phyloP scores from a whole-genome alignment of 2,329 filamentous ascomycete genomes.

The Dothiorella sarmentorum region DNA sequence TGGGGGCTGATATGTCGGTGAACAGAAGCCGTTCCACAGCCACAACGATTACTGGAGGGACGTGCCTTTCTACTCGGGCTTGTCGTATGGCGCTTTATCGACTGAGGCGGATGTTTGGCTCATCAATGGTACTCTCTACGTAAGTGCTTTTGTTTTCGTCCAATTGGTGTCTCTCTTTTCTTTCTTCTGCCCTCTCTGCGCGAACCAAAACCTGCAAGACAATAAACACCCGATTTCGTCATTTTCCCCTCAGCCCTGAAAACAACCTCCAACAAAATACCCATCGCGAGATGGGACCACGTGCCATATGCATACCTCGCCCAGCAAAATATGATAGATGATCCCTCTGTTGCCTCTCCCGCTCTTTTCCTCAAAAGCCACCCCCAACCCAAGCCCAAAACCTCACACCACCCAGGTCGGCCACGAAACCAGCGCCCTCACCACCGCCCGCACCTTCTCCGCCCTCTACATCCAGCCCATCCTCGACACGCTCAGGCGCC shows the following conservation, averaged over 20 bases:
- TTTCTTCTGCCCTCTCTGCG: neutral
- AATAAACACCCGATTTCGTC: too few relatives aligned
- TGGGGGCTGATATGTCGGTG: neutral
- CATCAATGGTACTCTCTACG: constrained; percentile 53
- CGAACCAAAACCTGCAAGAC: neutral
- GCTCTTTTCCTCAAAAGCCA: neutral
- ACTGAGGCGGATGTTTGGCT: constrained; percentile 62
- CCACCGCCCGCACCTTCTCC: constrained; percentile 51
- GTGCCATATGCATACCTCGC: too few relatives aligned
- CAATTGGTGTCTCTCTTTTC: neutral
- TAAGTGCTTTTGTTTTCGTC: too few relatives aligned
- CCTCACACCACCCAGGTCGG: constrained; percentile 44
- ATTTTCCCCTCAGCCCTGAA: too few relatives aligned
- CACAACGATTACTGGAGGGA: constrained; percentile 60
- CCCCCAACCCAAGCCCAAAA: neutral
- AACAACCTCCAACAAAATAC: too few relatives aligned
- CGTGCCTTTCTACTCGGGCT: constrained; percentile 49
- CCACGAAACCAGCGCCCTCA: constrained; percentile 53
- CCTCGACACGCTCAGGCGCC: constrained; percentile 51
- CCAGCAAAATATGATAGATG: too few relatives aligned
- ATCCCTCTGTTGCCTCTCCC: too few relatives aligned
- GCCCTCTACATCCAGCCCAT: constrained; percentile 60
- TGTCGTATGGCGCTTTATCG: constrained; percentile 56
- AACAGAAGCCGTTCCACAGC: constrained; percentile 51
- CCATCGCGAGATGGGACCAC: too few relatives aligned